Evolutionary conservation across 1,284 basidiomycete genomes (phyloP), one percentile per base, ranked within the genome.

Genomic region (Ustilago esculenta): DNA sequence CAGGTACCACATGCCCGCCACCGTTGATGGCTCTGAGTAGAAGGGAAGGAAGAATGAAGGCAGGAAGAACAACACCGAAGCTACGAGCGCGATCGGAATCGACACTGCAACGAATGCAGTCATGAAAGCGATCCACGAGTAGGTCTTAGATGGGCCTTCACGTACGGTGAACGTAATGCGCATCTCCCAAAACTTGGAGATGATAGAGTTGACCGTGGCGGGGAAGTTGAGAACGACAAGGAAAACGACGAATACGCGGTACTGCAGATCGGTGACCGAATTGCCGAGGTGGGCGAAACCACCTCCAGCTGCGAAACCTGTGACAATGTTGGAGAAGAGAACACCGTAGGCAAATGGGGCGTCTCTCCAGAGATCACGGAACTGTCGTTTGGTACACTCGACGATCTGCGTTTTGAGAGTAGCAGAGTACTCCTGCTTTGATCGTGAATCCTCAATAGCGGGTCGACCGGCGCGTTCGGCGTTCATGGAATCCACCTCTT

Each of bases 271-370:
- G 9, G 49, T 58, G 6, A 55, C 40, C 17, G 41, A 46, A 30
- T 45, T 51, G 36, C 65, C 72, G 3, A 72, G 61, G 23, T 69
- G 48, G 0, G 55, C 52, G 40, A 79, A 75, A 4, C 54, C 59
- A 30, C 72, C 74, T 33, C 70, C 72, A 6, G 66, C 65, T 12
- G 69, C 56, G 65, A 82, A 72, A 37, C 80, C 82, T 6, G 82
- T 79, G 27, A 82, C 58, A 12, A 82, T 73, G 63, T 82, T 81
- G 10, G 84, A 82, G 43, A 83, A 83, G 23, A 92, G 75, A 83
- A 94, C 92, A 25, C 90, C 87, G 82, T 89, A 85, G 52, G 93
- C 83, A 77, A 92, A 94, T 0, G 87, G 87, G 3, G 91, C 88
- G 59, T 88, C 86, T 17, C 88, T 83, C 86, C 86, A 88, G 66